phyloP scores from a whole-genome alignment of 1,139 yeast species.

The Blastobotrys buckinghamii region DNA sequence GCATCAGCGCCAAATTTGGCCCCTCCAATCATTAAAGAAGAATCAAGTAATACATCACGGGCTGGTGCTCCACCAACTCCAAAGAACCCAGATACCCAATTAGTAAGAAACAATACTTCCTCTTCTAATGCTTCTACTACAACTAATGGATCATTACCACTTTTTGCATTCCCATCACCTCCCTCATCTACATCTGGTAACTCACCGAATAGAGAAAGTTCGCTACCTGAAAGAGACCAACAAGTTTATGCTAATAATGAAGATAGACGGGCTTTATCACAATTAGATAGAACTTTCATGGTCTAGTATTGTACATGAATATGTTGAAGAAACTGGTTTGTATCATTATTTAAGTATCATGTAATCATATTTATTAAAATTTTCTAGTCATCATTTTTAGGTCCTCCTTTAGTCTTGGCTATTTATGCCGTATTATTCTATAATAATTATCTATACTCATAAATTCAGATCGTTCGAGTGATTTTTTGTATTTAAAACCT shows the following conservation, averaged over 20 bases:
- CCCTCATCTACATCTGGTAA: constrained; percentile 3
- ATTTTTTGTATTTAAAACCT: too few species aligned
- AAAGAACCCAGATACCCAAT: neutral
- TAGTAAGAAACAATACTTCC: neutral
- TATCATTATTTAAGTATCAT: too few species aligned
- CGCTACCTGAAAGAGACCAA: neutral
- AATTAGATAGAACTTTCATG: constrained; percentile 10
- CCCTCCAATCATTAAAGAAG: neutral
- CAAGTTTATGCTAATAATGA: constrained; percentile 6
- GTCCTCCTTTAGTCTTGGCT: too few species aligned
- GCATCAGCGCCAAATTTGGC: neutral
- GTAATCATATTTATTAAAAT: too few species aligned
- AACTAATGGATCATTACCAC: neutral
- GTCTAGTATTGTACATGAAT: constrained; percentile 6
- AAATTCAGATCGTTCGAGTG: too few species aligned
- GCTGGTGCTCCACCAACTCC: neutral
- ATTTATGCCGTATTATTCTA: too few species aligned
- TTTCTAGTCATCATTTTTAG: too few species aligned
- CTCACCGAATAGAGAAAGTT: neutral
- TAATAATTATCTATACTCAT: too few species aligned
- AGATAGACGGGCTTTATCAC: constrained; percentile 9
- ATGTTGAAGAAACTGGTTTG: too few species aligned
- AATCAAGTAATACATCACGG: neutral
- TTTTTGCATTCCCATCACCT: constrained; percentile 7
- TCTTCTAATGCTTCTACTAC: too few species aligned